phyloP scores from a whole-genome alignment of 192 early-diverging fungal species.

The Backusella macrospora region DNA sequence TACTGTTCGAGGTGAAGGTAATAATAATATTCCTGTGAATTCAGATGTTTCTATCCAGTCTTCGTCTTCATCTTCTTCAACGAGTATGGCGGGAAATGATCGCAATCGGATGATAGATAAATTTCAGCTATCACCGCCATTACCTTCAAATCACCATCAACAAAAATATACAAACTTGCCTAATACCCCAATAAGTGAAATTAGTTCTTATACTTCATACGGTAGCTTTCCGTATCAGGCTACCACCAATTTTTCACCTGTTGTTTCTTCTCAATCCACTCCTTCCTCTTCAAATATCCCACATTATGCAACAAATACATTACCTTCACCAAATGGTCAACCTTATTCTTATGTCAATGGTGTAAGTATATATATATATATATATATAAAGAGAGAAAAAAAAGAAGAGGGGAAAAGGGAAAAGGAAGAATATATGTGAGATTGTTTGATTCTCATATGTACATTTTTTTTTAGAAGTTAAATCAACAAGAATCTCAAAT shows the following conservation, averaged over 20 bases:
- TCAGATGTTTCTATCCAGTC: background rate
- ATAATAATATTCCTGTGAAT: background rate
- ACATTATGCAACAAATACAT: conserved; percentile 3
- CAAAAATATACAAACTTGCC: conserved; percentile 21
- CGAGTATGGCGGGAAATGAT: background rate
- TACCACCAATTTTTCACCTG: background rate
- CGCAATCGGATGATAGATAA: background rate
- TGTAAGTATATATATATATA: background rate
- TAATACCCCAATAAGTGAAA: conserved; percentile 22
- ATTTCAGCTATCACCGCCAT: background rate
- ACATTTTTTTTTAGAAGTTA: background rate
- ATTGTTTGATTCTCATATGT: background rate
- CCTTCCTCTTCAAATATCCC: conserved; percentile 6
- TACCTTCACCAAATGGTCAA: background rate
- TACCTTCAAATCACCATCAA: background rate
- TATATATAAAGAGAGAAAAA: background rate
- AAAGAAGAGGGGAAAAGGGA: too few species aligned
- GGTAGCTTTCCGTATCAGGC: conserved; percentile 18
- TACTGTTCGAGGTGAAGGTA: background rate
- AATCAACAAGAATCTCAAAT: background rate
- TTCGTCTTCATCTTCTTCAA: background rate
- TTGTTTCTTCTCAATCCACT: conserved; percentile 15
- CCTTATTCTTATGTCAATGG: conserved; percentile 4
- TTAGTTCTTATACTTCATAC: conserved; percentile 12
- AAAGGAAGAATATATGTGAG: too few species aligned